These are phyloP conservation scores for Flaveria floridana DNA, from an alignment of 140 eudicot genomes.

Conservation along the genomic window DNA sequence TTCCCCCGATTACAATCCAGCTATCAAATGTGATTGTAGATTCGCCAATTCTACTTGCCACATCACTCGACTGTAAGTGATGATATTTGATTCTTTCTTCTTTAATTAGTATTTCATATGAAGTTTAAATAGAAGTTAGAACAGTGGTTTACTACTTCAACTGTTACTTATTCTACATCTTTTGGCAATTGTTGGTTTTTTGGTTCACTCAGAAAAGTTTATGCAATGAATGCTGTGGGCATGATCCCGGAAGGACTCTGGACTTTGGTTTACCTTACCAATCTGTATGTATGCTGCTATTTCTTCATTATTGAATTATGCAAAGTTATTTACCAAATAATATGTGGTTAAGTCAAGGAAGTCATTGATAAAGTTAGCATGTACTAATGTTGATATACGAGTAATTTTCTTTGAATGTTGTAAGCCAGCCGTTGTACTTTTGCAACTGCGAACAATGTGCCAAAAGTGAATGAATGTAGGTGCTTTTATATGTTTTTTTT, in stretches of 20 bases:
- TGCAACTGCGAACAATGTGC: background rate
- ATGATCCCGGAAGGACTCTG: constrained; percentile 73
- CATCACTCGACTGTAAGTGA: constrained; percentile 56
- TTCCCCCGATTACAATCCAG: constrained; percentile 31
- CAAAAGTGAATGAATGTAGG: background rate
- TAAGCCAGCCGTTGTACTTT: background rate
- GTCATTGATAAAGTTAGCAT: background rate
- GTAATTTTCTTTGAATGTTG: background rate
- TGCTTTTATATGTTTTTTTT: background rate
- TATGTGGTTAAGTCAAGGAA: background rate
- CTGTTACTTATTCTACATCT: background rate
- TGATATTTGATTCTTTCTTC: background rate
- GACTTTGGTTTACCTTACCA: constrained; percentile 58
- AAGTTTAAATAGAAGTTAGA: too few relatives aligned
- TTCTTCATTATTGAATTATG: background rate
- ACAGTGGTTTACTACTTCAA: background rate
- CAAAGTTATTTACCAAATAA: background rate
- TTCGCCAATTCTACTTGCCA: constrained; percentile 47
- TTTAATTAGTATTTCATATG: background rate
- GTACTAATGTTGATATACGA: too few relatives aligned
- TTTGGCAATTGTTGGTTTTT: background rate
- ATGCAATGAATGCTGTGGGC: constrained; percentile 47
- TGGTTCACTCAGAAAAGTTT: constrained; percentile 48
- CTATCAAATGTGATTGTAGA: constrained; percentile 61
- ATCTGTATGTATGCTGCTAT: constrained; percentile 47